phyloP scores from a whole-genome alignment of 371 early-diverging fungal species.

The Catenaria anguillulae region DNA sequence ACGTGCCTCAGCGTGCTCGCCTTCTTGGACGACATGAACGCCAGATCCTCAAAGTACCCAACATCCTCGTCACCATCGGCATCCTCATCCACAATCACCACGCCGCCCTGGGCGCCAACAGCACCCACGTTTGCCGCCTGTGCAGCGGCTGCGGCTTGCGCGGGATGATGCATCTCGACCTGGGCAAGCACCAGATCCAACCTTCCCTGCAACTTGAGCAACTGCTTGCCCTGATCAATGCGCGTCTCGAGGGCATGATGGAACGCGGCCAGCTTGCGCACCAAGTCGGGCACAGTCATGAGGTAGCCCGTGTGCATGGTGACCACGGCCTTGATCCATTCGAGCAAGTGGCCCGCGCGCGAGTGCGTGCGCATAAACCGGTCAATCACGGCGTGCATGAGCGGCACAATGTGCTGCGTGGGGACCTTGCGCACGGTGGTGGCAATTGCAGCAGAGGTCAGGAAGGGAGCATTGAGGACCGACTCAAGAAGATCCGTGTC shows the following conservation, averaged over 20 bases:
- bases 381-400: constrained; percentile 44
- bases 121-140: constrained; percentile 7
- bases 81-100: not conserved
- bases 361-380: constrained; percentile 50
- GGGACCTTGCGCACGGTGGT: constrained; percentile 55
- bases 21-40: not conserved
- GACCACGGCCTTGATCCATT: constrained; percentile 60
- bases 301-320: constrained; percentile 44
- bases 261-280: constrained; percentile 43
- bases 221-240: constrained; percentile 37
- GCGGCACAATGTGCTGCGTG: constrained; percentile 50
- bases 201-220: constrained; percentile 53
- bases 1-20: not conserved
- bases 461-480: constrained; percentile 33
- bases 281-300: constrained; percentile 32
- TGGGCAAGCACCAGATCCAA: constrained; percentile 59
- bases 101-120: not conserved
- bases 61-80: constrained; percentile 9
- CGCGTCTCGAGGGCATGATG: constrained; percentile 56
- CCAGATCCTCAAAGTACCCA: not conserved
- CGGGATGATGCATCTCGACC: no score
- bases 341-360: constrained; percentile 41
- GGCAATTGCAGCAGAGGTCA: constrained; percentile 41
- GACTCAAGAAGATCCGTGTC: constrained; percentile 50
- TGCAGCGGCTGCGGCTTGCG: constrained; percentile 18